Percentiles rank a stretch among this genome's conserved stretches.
Evolutionary conservation across 1,284 basidiomycete genomes (phyloP).

Genomic region (Trichosporon coremiiforme): DNA sequence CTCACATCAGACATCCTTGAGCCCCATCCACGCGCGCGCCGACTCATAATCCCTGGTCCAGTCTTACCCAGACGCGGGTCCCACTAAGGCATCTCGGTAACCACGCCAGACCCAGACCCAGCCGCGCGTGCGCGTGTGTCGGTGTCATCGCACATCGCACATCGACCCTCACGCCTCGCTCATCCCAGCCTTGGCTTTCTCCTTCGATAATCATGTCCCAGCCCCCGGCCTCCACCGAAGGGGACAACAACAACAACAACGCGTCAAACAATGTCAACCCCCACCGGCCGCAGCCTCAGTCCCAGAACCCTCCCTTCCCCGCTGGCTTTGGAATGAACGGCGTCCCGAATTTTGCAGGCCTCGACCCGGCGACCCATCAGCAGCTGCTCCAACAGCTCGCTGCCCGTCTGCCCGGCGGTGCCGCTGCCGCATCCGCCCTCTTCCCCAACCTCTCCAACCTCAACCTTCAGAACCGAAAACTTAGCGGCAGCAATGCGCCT

Average conservation of each 20-base stretch:
- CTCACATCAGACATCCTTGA: constrained; percentile 1
- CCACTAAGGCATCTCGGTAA: background rate
- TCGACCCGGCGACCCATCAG: constrained; percentile 27
- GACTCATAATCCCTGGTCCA: background rate
- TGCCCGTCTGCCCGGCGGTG: constrained; percentile 20
- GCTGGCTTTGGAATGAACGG: constrained; percentile 13
- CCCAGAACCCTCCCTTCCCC: constrained; percentile 8
- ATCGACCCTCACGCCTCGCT: constrained; percentile 4
- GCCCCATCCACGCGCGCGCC: constrained; percentile 17
- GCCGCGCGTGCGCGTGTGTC: constrained; percentile 17
- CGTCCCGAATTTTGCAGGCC: constrained; percentile 11
- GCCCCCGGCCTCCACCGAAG: constrained; percentile 24
- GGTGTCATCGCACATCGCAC: constrained; percentile 18
- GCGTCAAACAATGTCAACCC: constrained; percentile 13
- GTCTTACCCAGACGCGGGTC: background rate
- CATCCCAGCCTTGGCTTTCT: constrained; percentile 6
- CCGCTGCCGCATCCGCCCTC: constrained; percentile 22
- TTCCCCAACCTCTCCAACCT: constrained; percentile 27
- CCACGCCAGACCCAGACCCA: constrained; percentile 1
- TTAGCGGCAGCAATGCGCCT: constrained; percentile 18
- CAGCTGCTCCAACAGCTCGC: constrained; percentile 31
- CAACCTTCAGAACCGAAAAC: constrained; percentile 21
- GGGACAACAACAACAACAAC: constrained; percentile 22
- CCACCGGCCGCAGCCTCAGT: constrained; percentile 8
- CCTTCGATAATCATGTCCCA: constrained; percentile 17